A percentile compares a stretch with the other conserved stretches of the same genome.
Evolutionary conservation across 139 green algal genomes (phyloP).

Genomic region (Chlorella ohadii): DNA sequence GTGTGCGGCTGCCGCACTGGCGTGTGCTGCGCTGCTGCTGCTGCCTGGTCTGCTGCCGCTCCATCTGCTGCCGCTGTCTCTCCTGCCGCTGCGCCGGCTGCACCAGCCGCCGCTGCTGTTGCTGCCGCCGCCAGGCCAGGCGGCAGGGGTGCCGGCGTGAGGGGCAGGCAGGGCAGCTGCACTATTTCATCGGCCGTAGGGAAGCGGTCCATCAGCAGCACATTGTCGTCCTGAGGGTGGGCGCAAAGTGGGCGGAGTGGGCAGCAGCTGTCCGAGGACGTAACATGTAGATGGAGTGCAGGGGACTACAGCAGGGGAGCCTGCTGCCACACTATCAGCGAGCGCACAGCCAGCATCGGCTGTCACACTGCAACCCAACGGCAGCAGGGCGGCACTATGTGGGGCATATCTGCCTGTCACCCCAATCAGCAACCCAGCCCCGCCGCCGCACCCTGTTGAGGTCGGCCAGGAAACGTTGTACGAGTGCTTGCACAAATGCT

Average conservation of each 20-base stretch:
- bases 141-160: not conserved
- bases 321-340: no score
- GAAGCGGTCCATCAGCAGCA: conserved; percentile 72
- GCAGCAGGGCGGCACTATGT: no score
- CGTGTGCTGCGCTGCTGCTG: not conserved
- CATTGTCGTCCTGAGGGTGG: conserved; percentile 13
- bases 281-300: no score
- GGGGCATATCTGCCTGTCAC: no score
- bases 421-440: no score
- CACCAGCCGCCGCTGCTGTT: not conserved
- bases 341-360: no score
- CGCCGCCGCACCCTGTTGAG: no score
- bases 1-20: not conserved
- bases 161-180: conserved; percentile 45
- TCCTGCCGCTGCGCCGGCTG: not conserved
- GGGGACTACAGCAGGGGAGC: no score
- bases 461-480: no score
- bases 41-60: not conserved
- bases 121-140: not conserved
- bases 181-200: conserved; percentile 52
- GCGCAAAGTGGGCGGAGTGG: not conserved
- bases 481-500: no score
- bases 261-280: no score
- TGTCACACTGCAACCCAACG: no score
- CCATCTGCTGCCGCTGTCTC: not conserved